These are phyloP conservation scores for Exophiala sp. DNA, from an alignment of 2,329 filamentous ascomycete genomes.

Conservation along the genomic window DNA sequence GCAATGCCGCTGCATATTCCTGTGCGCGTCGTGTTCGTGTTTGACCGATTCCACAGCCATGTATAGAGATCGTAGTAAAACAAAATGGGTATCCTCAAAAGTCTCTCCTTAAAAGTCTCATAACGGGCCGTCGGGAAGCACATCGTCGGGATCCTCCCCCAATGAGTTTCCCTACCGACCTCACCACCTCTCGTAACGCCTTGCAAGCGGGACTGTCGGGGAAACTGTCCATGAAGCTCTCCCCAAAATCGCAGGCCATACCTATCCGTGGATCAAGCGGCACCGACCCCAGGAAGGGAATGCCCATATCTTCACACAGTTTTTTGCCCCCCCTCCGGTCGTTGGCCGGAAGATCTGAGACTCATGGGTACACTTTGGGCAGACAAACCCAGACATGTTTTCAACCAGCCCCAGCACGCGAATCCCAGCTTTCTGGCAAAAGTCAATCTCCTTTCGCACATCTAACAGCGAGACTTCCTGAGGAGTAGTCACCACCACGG, in stretches of 20 bases:
- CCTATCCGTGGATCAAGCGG: slow-evolving; percentile 90
- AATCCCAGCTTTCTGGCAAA: slow-evolving; percentile 91
- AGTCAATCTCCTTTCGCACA: slow-evolving; percentile 95
- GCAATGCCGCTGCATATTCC: not conserved
- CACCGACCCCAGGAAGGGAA: slow-evolving; percentile 83
- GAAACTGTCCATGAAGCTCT: slow-evolving; percentile 93
- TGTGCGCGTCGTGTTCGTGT: not conserved
- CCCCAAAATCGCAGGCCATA: slow-evolving; percentile 94
- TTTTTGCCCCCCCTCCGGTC: slow-evolving; percentile 80
- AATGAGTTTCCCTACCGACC: slow-evolving; percentile 60
- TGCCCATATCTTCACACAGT: slow-evolving; percentile 76
- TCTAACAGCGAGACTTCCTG: slow-evolving; percentile 90
- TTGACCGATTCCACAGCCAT: not conserved
- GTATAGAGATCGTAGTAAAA: not conserved
- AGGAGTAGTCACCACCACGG: slow-evolving; percentile 87
- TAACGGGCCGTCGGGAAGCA: slow-evolving; percentile 35
- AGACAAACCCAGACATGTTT: slow-evolving; percentile 98
- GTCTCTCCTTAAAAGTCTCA: too few relatives aligned
- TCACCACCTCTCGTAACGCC: slow-evolving; percentile 75
- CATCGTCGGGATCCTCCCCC: slow-evolving; percentile 55
- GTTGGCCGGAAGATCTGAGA: slow-evolving; percentile 83
- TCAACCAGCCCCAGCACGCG: slow-evolving; percentile 82
- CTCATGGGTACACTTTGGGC: slow-evolving; percentile 76
- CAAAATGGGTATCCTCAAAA: not conserved
- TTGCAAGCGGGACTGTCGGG: slow-evolving; percentile 85